Conservation (phyloP, 257 asterid species). For the Ajuga chamaepitys region DNA sequence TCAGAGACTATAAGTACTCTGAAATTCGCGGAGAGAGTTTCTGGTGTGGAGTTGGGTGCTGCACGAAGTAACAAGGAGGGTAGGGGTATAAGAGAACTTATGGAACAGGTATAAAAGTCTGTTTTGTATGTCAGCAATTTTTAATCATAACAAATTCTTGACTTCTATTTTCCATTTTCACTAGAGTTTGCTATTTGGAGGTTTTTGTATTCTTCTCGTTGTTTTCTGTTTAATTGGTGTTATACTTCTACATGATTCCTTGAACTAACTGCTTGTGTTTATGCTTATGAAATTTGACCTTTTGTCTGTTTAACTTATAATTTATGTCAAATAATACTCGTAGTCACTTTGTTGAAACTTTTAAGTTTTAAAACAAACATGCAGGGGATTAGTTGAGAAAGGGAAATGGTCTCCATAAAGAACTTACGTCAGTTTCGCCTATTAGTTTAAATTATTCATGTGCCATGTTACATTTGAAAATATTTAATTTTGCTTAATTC, state of each 20-base stretch:
- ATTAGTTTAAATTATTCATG: too few species aligned
- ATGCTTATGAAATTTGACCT: too few species aligned
- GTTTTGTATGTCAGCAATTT: neutral
- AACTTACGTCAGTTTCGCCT: too few species aligned
- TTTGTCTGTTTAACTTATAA: too few species aligned
- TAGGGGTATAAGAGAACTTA: conserved; percentile 79
- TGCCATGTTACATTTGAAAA: too few species aligned
- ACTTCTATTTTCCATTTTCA: neutral
- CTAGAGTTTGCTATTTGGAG: neutral
- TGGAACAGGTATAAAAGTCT: conserved; percentile 71
- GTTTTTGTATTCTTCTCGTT: neutral
- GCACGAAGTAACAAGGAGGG: conserved; percentile 86
- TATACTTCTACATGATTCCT: neutral
- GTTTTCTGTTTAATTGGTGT: neutral
- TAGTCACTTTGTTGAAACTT: too few species aligned
- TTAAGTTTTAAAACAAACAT: too few species aligned
- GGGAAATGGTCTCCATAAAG: too few species aligned
- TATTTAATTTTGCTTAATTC: too few species aligned
- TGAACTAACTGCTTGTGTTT: too few species aligned
- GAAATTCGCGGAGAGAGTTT: conserved; percentile 95
- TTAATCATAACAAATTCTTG: neutral
- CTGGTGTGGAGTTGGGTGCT: conserved; percentile 97
- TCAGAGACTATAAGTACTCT: conserved; percentile 85
- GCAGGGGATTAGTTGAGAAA: too few species aligned
- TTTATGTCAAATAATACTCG: too few species aligned